Evolutionary conservation across 1,139 yeast genomes (phyloP), one percentile per base, ranked within the genome.

Genomic region (Candida tunisiensis): DNA sequence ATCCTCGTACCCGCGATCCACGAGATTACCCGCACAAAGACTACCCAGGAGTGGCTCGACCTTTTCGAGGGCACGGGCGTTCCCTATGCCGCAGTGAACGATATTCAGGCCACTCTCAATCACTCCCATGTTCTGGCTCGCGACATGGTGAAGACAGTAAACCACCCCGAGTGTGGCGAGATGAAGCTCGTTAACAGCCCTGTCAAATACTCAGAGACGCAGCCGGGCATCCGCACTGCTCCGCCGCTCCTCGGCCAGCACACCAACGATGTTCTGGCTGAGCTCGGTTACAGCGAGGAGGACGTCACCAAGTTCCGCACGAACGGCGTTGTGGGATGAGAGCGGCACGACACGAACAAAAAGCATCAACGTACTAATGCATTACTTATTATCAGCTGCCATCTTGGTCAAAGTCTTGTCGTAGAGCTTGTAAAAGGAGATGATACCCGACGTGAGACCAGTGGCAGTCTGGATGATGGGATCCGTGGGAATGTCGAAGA

Each of bases 51-150:
- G 30, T 57, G 62, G 62, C 44, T 51, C 11, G 37, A 33, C 7
- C 30, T 38, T 9, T 53, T 57, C 39, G 46, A 44, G 28, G 45
- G 44, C 20, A 31, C 34, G 21, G 51, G 51, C 19, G 49, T 57
- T 34, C 60, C 62, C 5, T 55, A 47, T 27, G 62, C 62, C 1
- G 54, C 61, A 4, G 54, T 57, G 25, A 57, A 57, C 32, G 61
- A 55, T 29, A 43, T 57, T 25, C 49, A 49, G 29, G 39, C 47
- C 5, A 43, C 59, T 6, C 41, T 57, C 17, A 40, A 45, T 27
- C 56, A 52, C 28, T 52, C 49, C 11, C 62, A 56, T 23, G 40
- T 57, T 9, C 34, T 31, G 23, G 58, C 60, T 1, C 43, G 62
- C 14, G 40, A 51, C 25, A 56, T 56, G 61, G 49, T 57, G 11